phyloP scores from a whole-genome alignment of 192 early-diverging fungal genomes.

The Entrophospora sp. region DNA sequence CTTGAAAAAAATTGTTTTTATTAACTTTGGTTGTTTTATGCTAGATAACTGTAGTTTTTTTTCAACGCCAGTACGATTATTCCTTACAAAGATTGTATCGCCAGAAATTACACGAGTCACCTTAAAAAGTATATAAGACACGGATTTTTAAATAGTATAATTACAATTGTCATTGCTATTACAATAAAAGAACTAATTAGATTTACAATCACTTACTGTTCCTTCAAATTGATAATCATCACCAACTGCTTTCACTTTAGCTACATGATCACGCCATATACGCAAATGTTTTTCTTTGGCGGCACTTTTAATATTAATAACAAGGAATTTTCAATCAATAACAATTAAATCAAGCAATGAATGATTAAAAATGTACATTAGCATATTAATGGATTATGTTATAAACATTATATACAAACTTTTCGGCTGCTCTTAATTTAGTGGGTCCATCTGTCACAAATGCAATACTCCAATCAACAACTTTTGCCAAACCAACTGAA shows the following conservation, averaged over 20 bases:
- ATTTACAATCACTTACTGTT: slow-evolving; percentile 26
- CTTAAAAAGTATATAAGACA: slow-evolving; percentile 8
- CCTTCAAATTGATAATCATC: slow-evolving; percentile 47
- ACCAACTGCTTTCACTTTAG: slow-evolving; percentile 38
- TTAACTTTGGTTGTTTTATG: slow-evolving; percentile 24
- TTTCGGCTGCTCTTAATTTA: slow-evolving; percentile 72
- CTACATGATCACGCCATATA: slow-evolving; percentile 78
- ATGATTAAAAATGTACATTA: too few species aligned
- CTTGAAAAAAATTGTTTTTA: too few species aligned
- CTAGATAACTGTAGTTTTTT: slow-evolving; percentile 37
- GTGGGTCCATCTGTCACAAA: slow-evolving; percentile 63
- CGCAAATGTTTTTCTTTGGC: slow-evolving; percentile 76
- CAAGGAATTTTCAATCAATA: too few species aligned
- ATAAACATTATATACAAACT: too few species aligned
- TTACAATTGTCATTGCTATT: too few species aligned
- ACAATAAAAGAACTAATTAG: too few species aligned
- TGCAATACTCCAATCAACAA: slow-evolving; percentile 79
- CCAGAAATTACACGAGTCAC: slow-evolving; percentile 47
- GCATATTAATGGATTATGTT: too few species aligned
- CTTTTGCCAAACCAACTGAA: slow-evolving; percentile 69
- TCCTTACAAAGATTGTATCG: slow-evolving; percentile 40
- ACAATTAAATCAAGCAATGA: too few species aligned
- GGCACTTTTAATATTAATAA: slow-evolving; percentile 6
- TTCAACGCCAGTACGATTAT: slow-evolving; percentile 21
- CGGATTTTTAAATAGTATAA: too few species aligned